Base-by-base conservation (phyloP, 768 basidiomycete species). In the Russula sp. region DNA sequence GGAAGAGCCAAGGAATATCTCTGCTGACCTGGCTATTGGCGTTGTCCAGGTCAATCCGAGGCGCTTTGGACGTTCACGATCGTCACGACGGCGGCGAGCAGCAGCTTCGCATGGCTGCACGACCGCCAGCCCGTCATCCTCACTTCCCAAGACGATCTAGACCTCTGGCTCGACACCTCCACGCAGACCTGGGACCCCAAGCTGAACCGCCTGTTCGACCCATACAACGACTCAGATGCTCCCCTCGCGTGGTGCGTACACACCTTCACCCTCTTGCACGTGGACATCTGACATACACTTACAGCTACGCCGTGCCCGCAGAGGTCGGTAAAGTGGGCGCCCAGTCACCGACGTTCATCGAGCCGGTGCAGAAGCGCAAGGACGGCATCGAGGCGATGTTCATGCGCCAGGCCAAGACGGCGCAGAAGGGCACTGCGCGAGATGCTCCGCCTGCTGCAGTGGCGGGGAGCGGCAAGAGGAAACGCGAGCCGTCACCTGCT, bases 261-360 rank as follows among this genome's bases (percentile, higher is more conserved):
- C 32, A 41, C 25, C 36, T 10, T 45, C 11, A 3, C 18, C 7
- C 42, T 43, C 42, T 8, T 18, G n/a, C 42, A 45, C 8, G 22
- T 22, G 20, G 5, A 45, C 13, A 8, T 45, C 9, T 10, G 20
- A 29, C 45, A 2, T 22, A 25, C 46, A 7, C 46, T 13, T 42
- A 3, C 64, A 95, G 93, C 69, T 97, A 95, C 70, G 83, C 82
- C 60, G 95, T 97, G 0, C 91, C 91, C 0, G 83, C 83, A 66
- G 95, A 97, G 76, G 85, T 97, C 0, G 95, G 94, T 0, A 95
- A 88, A 73, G 88, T 98, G 4, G 91, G 92, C 8, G 84, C 77
- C 8, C 88, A 98, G 69, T 93, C 89, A 1, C 74, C 88, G 0
- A 80, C 84, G 0, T 97, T 90, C 71, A 85, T 97, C 56, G 79